Evolutionary conservation across 176 grass and related monocot species (phyloP).

Genomic region (maize (Zea mays)): Zm-B73-REFERENCE-NAM-5.0 NC_050101.1:25602001-25602500

Average conservation of each 20-base stretch:
- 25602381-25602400: neutral
- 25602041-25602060: too few species aligned
- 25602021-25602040: too few species aligned
- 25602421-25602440: conserved; percentile 10
- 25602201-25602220: conserved; percentile 6
- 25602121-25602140: neutral
- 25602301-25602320: neutral
- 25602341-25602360: neutral
- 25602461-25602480: conserved; percentile 75
- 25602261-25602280: neutral
- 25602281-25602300: neutral
- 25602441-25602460: neutral
- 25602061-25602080: too few species aligned
- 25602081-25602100: neutral
- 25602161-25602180: neutral
- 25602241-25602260: neutral
- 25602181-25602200: too few species aligned
- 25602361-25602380: conserved; percentile 19
- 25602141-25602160: neutral
- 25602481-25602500: conserved; percentile 91
- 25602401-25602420: neutral
- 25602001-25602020: too few species aligned
- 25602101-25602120: neutral
- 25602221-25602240: neutral
- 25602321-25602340: conserved; percentile 10